phyloP scores from a whole-genome alignment of 805 yeast genomes.

The Yamadazyma takamatsuzukensis region DNA sequence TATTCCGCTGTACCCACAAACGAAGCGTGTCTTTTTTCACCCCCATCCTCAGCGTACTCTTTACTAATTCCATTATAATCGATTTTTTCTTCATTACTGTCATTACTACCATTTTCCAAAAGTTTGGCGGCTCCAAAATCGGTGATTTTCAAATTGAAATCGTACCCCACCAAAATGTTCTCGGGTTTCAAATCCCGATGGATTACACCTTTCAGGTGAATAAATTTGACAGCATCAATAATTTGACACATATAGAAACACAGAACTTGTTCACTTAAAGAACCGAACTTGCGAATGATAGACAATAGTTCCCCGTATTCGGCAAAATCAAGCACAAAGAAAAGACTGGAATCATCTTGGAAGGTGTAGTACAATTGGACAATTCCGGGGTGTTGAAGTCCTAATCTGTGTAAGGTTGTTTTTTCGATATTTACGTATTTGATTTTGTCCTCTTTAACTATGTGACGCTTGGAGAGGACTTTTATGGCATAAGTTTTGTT shows the following conservation, averaged over 20 bases:
- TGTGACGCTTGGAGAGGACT: constrained; percentile 86
- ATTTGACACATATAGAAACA: constrained; percentile 82
- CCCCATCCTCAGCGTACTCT: constrained; percentile 33
- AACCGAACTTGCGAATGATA: constrained; percentile 72
- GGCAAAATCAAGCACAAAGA: constrained; percentile 91
- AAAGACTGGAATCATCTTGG: constrained; percentile 84
- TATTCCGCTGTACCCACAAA: constrained; percentile 91
- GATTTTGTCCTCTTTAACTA: constrained; percentile 89
- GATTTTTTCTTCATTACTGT: constrained; percentile 29
- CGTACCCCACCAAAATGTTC: constrained; percentile 78
- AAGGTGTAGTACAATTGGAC: constrained; percentile 90
- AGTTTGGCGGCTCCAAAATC: constrained; percentile 98
- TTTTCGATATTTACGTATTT: constrained; percentile 96
- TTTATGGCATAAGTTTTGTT: constrained; percentile 84
- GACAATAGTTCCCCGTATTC: constrained; percentile 91
- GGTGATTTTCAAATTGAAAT: constrained; percentile 85
- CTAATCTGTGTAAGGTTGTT: constrained; percentile 79
- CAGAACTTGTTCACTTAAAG: constrained; percentile 69
- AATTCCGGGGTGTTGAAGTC: constrained; percentile 88
- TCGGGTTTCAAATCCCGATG: constrained; percentile 96
- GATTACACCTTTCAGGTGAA: constrained; percentile 84
- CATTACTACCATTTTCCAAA: constrained; percentile 25
- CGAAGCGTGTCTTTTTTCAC: constrained; percentile 46
- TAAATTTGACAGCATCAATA: constrained; percentile 85
- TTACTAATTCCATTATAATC: constrained; percentile 23